Base-by-base conservation (phyloP, 106 monocot genomes). In the Allium cepa region DNA sequence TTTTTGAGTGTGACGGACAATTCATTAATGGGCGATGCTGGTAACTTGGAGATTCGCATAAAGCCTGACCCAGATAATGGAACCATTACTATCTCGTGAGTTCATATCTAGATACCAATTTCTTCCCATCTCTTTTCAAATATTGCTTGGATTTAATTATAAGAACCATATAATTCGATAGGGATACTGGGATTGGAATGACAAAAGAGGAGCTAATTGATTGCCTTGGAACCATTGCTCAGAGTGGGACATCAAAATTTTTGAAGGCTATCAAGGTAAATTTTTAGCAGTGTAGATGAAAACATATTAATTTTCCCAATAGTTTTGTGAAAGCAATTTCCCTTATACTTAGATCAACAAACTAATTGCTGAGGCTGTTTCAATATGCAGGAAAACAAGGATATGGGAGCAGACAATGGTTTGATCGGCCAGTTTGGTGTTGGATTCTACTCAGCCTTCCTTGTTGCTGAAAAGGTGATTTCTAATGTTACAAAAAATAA, bases 351-450 rank as follows among this genome's bases (percentile, higher is more conserved):
- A 22, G 2, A 27, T 49, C 46, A 47, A 60, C 64, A 11, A 64
- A 8, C 14, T 12, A 47, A 10, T 49, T 49, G 22, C 10, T 17
- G 48, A 49, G 10, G 17, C 11, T 1, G 17, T 13, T 52, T 49
- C 60, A 3, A 57, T 71, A 8, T 68, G 50, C 52, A 97, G 97
- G 97, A 97, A 69, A 97, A 97, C 64, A 82, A 97, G 63, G 97
- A 97, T 81, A 15, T 92, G 67, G 97, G 97, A 11, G 71, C 92
- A 52, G 97, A 97, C 65, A 97, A 89, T 83, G 77, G 92, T 60
- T 82, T 97, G 72, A 97, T 97, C 59, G 97, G 97, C 57, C 97
- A 97, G 65, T 97, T 97, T 81, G 97, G 97, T 75, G 97, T 97
- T 79, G 97, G 97, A 51, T 97, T 97, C 72, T 97, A 97, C 72